phyloP scores from a whole-genome alignment of 2,329 filamentous ascomycete species.

The Verticillium zaregamsianum region DNA sequence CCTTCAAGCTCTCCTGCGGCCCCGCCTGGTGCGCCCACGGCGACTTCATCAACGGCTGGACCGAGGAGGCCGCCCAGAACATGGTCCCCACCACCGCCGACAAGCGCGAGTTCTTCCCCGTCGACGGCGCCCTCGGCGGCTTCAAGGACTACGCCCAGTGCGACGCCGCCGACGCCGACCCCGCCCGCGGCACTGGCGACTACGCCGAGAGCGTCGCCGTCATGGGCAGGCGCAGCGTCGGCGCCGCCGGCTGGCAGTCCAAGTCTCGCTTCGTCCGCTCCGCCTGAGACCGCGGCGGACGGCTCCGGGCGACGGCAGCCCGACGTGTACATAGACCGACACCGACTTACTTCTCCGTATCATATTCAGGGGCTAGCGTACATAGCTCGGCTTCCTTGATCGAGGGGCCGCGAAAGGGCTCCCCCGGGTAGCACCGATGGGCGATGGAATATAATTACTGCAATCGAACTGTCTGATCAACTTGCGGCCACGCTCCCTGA shows the following conservation, averaged over 20 bases:
- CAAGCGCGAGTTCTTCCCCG: conserved; percentile 31
- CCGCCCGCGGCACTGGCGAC: conserved; percentile 32
- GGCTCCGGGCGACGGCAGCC: too few species aligned
- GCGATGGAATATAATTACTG: too few species aligned
- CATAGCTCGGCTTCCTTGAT: too few species aligned
- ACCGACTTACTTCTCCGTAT: too few species aligned
- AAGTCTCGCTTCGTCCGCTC: conserved; percentile 10
- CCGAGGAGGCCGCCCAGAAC: conserved; percentile 31
- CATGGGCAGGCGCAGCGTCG: conserved; percentile 14
- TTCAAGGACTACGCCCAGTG: conserved; percentile 23
- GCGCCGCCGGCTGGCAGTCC: conserved; percentile 8
- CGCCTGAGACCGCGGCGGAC: neutral
- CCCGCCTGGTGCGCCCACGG: conserved; percentile 38
- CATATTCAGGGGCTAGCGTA: too few species aligned
- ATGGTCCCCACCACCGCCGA: conserved; percentile 31
- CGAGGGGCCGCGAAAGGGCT: too few species aligned
- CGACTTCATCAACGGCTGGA: conserved; percentile 47
- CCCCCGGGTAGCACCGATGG: too few species aligned
- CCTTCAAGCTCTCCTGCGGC: conserved; percentile 37
- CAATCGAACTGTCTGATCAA: too few species aligned
- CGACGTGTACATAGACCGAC: too few species aligned
- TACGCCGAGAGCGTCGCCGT: conserved; percentile 29
- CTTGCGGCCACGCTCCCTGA: too few species aligned
- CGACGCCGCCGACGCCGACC: conserved; percentile 33
- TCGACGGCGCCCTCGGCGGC: conserved; percentile 29